phyloP scores from a whole-genome alignment of 495 filamentous ascomycete species.

The Xylaria sp. region DNA sequence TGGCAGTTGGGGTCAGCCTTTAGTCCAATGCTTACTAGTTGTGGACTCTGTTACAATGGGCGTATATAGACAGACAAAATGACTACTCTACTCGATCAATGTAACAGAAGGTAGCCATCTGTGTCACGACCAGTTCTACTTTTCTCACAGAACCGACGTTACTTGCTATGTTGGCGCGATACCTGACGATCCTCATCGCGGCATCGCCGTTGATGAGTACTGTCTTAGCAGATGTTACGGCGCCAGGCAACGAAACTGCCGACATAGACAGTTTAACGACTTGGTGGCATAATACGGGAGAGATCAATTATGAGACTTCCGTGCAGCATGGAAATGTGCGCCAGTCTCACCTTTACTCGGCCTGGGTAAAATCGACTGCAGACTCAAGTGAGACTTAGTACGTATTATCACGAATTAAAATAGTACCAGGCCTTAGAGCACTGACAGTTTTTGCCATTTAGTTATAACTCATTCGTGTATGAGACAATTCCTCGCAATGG shows the following conservation, averaged over 20 bases:
- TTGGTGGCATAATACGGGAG: neutral
- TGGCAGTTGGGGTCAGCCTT: neutral
- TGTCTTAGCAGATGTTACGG: neutral
- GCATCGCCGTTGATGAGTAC: neutral
- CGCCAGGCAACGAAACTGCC: neutral
- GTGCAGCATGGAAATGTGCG: neutral
- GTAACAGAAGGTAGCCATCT: neutral
- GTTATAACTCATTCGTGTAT: conserved; percentile 2
- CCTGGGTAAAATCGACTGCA: neutral
- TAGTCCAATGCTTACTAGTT: neutral
- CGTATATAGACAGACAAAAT: neutral
- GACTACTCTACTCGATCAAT: neutral
- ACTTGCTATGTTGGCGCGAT: neutral
- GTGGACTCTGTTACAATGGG: neutral
- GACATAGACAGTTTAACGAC: neutral
- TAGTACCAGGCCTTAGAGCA: neutral
- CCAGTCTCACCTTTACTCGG: conserved; percentile 4
- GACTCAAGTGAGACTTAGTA: neutral
- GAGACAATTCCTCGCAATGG: conserved; percentile 9
- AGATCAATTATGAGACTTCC: neutral
- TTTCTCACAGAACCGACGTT: neutral
- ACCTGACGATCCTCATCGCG: neutral
- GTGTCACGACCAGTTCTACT: neutral
- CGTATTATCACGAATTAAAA: neutral
- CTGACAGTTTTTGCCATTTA: neutral